Conservation (phyloP, 164 flowering plant genomes). For the Litsea cubeba region DNA sequence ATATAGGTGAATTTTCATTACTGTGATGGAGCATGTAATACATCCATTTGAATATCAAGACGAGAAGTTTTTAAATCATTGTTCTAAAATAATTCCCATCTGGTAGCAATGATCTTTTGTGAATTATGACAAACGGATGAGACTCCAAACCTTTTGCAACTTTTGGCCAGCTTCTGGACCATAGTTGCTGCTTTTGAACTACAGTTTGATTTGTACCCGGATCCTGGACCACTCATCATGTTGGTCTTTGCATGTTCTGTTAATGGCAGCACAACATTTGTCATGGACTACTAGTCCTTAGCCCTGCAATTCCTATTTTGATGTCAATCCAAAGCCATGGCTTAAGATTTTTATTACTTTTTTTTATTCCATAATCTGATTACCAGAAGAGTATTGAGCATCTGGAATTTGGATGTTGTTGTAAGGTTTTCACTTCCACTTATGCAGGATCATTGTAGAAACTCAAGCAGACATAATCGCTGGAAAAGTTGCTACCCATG, state of each 20-base stretch:
- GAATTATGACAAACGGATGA: no score
- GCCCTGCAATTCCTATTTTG: not conserved
- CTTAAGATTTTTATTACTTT: no score
- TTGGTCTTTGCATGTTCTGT: not conserved
- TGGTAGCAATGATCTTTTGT: no score
- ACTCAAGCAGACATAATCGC: slow-evolving; percentile 47
- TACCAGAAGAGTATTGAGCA: not conserved
- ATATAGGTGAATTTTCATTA: no score
- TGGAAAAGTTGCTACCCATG: slow-evolving; percentile 49
- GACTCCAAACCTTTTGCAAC: not conserved
- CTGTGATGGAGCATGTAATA: no score
- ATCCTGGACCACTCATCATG: not conserved
- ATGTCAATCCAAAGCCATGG: not conserved
- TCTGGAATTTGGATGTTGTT: not conserved
- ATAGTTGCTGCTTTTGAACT: not conserved
- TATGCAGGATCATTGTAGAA: slow-evolving; percentile 34
- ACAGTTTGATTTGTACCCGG: not conserved
- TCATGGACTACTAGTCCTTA: no score
- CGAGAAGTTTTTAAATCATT: no score
- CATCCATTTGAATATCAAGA: no score
- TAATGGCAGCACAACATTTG: no score
- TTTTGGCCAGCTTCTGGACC: not conserved
- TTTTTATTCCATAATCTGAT: no score
- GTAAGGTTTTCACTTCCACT: slow-evolving; percentile 2
- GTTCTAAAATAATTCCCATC: no score